A percentile compares a stretch with the other conserved stretches of the same genome.
Conservation (phyloP, 1,139 yeast genomes). For the Magnusiomyces suaveolens region DNA sequence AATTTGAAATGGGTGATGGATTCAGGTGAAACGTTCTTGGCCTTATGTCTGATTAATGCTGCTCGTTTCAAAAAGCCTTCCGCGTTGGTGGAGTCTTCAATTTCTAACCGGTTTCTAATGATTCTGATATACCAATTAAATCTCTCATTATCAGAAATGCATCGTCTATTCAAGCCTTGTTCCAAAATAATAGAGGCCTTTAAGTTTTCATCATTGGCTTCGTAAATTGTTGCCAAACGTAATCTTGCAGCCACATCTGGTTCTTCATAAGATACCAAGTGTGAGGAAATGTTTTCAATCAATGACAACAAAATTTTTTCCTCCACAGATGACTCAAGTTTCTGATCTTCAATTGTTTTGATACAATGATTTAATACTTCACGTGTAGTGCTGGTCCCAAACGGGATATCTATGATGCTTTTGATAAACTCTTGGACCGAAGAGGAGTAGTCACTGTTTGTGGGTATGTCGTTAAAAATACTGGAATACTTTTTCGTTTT, state of each 20-base stretch:
- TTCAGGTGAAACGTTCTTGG: slow-evolving; percentile 16
- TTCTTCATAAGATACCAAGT: slow-evolving; percentile 24
- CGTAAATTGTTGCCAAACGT: slow-evolving; percentile 25
- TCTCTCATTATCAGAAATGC: slow-evolving; percentile 23
- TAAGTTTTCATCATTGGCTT: slow-evolving; percentile 20
- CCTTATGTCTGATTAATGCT: slow-evolving; percentile 21
- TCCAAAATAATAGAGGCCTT: slow-evolving; percentile 27
- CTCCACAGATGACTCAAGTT: slow-evolving; percentile 8
- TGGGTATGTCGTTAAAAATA: slow-evolving; percentile 1
- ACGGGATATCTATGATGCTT: slow-evolving; percentile 11
- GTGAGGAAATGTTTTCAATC: slow-evolving; percentile 18
- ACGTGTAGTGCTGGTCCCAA: slow-evolving; percentile 12
- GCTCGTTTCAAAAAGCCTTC: slow-evolving; percentile 28
- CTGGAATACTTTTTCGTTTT: slow-evolving; percentile 4
- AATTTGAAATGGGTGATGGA: slow-evolving; percentile 26
- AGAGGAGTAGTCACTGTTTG: not conserved
- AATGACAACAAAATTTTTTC: slow-evolving; percentile 14
- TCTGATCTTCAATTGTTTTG: not conserved
- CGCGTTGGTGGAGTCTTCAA: slow-evolving; percentile 29
- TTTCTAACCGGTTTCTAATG: slow-evolving; percentile 27
- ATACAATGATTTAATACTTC: slow-evolving; percentile 8
- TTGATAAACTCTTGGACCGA: slow-evolving; percentile 8
- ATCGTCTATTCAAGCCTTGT: slow-evolving; percentile 22
- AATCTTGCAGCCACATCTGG: slow-evolving; percentile 25
- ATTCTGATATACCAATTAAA: slow-evolving; percentile 28